phyloP scores from a whole-genome alignment of 1,139 yeast genomes.

The Blastobotrys apis region DNA sequence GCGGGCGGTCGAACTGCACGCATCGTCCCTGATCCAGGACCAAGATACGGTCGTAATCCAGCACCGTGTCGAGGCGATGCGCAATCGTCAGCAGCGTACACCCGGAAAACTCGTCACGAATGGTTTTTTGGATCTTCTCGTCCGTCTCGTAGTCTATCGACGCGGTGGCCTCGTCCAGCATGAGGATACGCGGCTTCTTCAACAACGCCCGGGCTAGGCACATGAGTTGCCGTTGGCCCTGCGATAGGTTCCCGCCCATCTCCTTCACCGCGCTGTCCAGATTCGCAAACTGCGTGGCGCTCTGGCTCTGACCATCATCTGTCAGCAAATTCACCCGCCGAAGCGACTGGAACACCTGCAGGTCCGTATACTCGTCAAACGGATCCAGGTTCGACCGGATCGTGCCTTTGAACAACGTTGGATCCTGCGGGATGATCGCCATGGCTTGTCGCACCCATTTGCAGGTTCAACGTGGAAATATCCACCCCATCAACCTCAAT shows the following conservation, averaged over 20 bases:
- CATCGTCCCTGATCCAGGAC: conserved; percentile 74
- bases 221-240: conserved; percentile 73
- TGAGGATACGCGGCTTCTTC: conserved; percentile 60
- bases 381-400: conserved; percentile 65
- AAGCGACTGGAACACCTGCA: conserved; percentile 50
- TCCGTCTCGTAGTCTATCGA: conserved; percentile 79
- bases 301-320: no score
- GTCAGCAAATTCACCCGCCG: conserved; percentile 28
- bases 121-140: conserved; percentile 60
- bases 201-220: conserved; percentile 76
- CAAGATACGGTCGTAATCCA: conserved; percentile 59
- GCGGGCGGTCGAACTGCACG: conserved; percentile 75
- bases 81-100: conserved; percentile 79
- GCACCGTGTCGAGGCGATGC: conserved; percentile 66
- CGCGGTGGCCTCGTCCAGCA: conserved; percentile 80
- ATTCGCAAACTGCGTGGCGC: conserved; percentile 29
- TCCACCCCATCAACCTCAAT: conserved; percentile 58
- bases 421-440: conserved; percentile 79
- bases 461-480: conserved; percentile 50
- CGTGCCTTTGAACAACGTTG: conserved; percentile 77
- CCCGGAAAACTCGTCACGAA: conserved; percentile 53
- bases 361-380: conserved; percentile 48
- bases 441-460: conserved; percentile 51
- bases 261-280: conserved; percentile 63
- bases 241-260: conserved; percentile 68